Conservation (phyloP, 2,329 filamentous ascomycete species). For the Monosporascus cannonballus region DNA sequence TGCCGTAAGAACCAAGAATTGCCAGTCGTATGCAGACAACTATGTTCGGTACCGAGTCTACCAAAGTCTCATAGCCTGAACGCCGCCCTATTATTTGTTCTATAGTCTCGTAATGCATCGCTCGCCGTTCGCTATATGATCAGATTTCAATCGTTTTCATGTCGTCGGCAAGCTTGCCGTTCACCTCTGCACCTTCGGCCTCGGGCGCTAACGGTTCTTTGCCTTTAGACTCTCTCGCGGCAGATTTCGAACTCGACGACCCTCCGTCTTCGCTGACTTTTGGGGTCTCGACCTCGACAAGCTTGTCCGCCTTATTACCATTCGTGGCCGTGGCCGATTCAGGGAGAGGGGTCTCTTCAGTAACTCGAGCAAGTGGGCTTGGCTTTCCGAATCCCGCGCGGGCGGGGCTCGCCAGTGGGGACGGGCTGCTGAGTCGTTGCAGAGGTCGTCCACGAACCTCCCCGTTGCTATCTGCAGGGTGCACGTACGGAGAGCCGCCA, state of each 20-base stretch:
- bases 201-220: constrained; percentile 28
- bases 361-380: constrained; percentile 67
- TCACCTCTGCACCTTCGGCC: constrained; percentile 16
- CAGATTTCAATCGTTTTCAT: constrained; percentile 61
- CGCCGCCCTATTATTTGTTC: constrained; percentile 19
- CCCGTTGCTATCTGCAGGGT: constrained; percentile 52
- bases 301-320: constrained; percentile 39
- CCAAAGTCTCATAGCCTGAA: constrained; percentile 16
- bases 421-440: constrained; percentile 61
- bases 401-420: constrained; percentile 59
- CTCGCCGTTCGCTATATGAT: constrained; percentile 20
- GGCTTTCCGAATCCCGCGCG: constrained; percentile 60
- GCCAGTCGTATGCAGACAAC: constrained; percentile 5
- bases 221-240: constrained; percentile 30
- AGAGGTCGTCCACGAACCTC: constrained; percentile 65
- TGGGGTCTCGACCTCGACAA: constrained; percentile 52
- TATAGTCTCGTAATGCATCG: constrained; percentile 22
- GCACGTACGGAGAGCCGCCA: constrained; percentile 55
- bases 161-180: constrained; percentile 38
- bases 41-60: constrained; percentile 10
- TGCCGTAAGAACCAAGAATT: constrained; percentile 5
- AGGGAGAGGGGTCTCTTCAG: constrained; percentile 53
- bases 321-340: constrained; percentile 21
- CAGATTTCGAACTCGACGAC: constrained; percentile 23
- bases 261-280: constrained; percentile 41